Base-by-base conservation (phyloP, 306 rosid species). In the Corylus avellana region DNA sequence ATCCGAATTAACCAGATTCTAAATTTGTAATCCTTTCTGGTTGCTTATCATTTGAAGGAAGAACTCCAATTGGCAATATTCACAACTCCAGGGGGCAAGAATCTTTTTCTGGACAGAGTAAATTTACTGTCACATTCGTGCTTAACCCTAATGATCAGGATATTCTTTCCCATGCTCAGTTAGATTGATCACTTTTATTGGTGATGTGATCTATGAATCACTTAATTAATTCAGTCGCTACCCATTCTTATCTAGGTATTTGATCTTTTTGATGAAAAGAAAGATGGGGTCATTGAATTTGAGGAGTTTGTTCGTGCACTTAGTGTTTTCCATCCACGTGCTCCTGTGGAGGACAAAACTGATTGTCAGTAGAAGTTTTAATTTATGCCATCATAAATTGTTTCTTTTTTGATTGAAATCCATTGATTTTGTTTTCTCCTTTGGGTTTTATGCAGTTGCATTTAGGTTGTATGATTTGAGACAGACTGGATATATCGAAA, bases 51-150 rank as follows among this genome's bases (percentile, higher is more conserved):
- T 85, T 20, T 85, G 85, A 85, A 92, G 97, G 92, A 92, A 85
- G 92, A 90, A 78, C 97, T 90, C 47, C 72, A 84, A 59, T 79
- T 88, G 88, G 91, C 97, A 72, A 81, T 92, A 20, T 50, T 92
- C 73, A 84, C 83, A 68, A 82, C 85, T 77, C 3, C 83, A 1
- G 66, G 63, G 1, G 79, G 86, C 35, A 88, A 92, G 70, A 92
- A 90, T 80, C 85, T 92, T 80, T 88, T 90, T 80, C 89, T 92
- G 62, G 94, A 90, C 44, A 90, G 93, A 88, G 94, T 92, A 83
- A 73, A 75, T 76, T 53, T 79, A 48, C 53, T 62, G n/a, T 47
- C 27, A 56, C 59, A 4, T 35, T 51, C 35, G 12, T 20, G 16
- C 51, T 37, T 18, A 2, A 18, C 51, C 18, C 29, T 9, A 42